Base-by-base conservation (phyloP, 2,329 filamentous ascomycete genomes). In the Cladorrhinum sp. region DNA sequence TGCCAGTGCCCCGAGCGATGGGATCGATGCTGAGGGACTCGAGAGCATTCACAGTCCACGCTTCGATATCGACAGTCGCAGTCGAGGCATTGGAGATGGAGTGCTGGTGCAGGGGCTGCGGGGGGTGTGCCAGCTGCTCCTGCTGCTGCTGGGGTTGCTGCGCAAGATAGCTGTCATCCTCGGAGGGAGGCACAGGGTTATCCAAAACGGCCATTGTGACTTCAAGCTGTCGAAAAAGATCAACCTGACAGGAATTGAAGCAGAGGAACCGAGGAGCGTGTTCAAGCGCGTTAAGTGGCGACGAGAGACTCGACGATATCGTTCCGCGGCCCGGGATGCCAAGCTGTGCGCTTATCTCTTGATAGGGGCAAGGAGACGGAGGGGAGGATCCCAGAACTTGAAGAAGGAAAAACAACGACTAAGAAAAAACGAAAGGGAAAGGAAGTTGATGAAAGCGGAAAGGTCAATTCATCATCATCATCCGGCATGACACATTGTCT, bases 31-130 rank as follows among this genome's bases (percentile, higher is more conserved):
- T 81, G 50, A 83, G 80, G 50, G 79, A 82, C 68, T 82, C 76
- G 51, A 86, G 79, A 5, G 84, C 82, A 18, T 79, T 80, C 57
- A 83, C 76, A 14, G 87, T 86, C 88, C 88, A 91, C 33, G 86
- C 80, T 64, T 88, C 87, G 62, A 90, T 86, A 63, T 88, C 84
- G 58, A 85, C 77, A 56, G 77, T 74, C 24, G 68, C 68, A 3
- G 72, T 68, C 42, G 71, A 64, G 57, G 66, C 69, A 48, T 62
- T 59, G 20, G 66, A 68, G 18, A 66, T 28, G 16, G 64, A 60
- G 57, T 65, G 67, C 36, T 67, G 62, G 51, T 69, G 66, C 42
- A 62, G 50, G 4, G 56, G 20, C 16, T 53, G 48, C 10, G 60
- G 30, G 9, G 61, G 60, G 20, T 61, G 60, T n/a, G 51, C 54